Base-by-base conservation (phyloP, 345 rosid genomes). In the Corchorus olitorius region DNA sequence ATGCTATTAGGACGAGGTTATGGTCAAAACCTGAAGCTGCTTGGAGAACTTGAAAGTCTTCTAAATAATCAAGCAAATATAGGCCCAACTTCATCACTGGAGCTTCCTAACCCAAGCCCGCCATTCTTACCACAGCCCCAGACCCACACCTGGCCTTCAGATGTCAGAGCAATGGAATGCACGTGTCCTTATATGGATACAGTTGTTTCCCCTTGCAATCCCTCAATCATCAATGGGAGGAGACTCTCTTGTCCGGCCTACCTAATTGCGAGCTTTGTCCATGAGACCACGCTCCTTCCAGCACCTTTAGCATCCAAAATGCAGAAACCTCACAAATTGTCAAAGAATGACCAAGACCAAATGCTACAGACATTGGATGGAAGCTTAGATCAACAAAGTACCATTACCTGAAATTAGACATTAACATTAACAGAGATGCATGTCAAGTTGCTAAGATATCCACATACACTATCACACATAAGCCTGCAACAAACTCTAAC, bases 271-370 rank as follows among this genome's bases (percentile, higher is more conserved):
- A 85, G 58, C 87, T 89, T 34, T 80, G 83, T 97, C 99, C 98
- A 93, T 2, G 99, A 90, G 37, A 87, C 53, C 65, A 89, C 69
- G 63, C 76, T 83, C 22, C 48, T 74, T 3, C 68, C 76, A 75
- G 62, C 76, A 20, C 70, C 84, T 66, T 75, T 58, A 16, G 43
- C 81, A 46, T 77, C 85, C 1, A n/a, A n/a, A 77, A 63, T 46
- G 86, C 80, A n/a, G 70, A n/a, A 20, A 56, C 75, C 35, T 76
- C 65, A 79, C 90, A 92, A 75, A 93, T 85, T 35, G 93, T 93
- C 81, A 96, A 74, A 37, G 98, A 92, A 86, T 93, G 99, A 73
- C 99, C 97, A 13, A 96, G 97, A 74, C 99, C 98, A 53, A 97
- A 83, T 71, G 93, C 87, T 53, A 91, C 65, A 46, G 80, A 83